Evolutionary conservation across 2,329 filamentous ascomycete genomes (phyloP).

Genomic region (Xylaria sp.): DNA sequence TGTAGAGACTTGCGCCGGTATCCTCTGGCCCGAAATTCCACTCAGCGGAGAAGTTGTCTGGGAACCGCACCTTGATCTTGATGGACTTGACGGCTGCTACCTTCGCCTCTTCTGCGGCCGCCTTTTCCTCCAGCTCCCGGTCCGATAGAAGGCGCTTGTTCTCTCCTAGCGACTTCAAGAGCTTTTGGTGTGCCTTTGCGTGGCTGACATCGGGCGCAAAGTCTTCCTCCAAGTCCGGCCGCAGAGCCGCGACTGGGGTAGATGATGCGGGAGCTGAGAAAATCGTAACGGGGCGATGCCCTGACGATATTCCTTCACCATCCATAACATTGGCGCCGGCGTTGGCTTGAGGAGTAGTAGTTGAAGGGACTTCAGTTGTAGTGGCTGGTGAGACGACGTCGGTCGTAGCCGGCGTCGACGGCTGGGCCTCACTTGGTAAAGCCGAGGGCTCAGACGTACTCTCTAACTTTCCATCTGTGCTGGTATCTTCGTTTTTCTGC

Average conservation of each 20-base stretch:
- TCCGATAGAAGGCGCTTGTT: conserved; percentile 86
- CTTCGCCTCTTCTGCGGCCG: conserved; percentile 71
- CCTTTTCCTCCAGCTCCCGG: conserved; percentile 78
- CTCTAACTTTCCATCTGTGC: conserved; percentile 3
- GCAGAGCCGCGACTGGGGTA: conserved; percentile 79
- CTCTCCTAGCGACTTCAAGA: conserved; percentile 68
- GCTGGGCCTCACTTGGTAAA: conserved; percentile 30
- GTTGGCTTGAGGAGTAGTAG: not conserved
- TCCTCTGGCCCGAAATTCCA: conserved; percentile 75
- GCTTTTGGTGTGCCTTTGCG: conserved; percentile 77
- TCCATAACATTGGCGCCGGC: conserved; percentile 46
- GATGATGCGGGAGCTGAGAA: conserved; percentile 80
- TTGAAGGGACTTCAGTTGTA: conserved; percentile 2
- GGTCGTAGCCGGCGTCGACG: conserved; percentile 28
- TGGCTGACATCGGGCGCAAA: conserved; percentile 80
- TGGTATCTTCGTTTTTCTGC: conserved; percentile 11
- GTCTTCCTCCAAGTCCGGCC: conserved; percentile 74
- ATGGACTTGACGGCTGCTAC: conserved; percentile 74
- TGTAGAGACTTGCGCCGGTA: conserved; percentile 77
- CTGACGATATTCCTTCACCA: conserved; percentile 41
- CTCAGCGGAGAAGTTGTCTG: conserved; percentile 82
- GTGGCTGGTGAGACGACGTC: not conserved
- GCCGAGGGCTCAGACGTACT: conserved; percentile 36
- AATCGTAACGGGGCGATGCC: conserved; percentile 69
- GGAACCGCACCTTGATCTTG: conserved; percentile 83